Evolutionary conservation across 768 basidiomycete genomes (phyloP).

Genomic region (Phaffia australis): DNA sequence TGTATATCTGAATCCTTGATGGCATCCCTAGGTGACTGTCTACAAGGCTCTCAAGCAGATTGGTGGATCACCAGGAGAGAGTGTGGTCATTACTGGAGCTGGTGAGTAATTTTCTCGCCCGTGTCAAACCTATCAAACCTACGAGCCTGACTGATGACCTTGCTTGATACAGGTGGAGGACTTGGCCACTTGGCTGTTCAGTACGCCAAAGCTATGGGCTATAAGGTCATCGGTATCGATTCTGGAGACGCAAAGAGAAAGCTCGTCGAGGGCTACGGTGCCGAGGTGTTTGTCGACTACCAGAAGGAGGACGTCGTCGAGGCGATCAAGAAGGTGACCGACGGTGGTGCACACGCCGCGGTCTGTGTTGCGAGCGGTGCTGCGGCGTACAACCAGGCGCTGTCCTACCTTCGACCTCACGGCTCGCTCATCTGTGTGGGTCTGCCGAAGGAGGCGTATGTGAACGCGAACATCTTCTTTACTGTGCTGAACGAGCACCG

Average conservation of each 20-base stretch:
- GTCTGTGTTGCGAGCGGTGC: constrained; percentile 39
- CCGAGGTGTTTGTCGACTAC: constrained; percentile 64
- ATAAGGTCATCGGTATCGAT: constrained; percentile 62
- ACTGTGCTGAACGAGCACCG: constrained; percentile 38
- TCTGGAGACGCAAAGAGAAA: constrained; percentile 61
- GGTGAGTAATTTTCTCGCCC: constrained; percentile 8
- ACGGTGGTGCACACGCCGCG: constrained; percentile 62
- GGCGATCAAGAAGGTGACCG: constrained; percentile 54
- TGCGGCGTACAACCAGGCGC: constrained; percentile 41
- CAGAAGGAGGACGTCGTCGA: constrained; percentile 53
- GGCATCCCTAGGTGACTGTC: not conserved
- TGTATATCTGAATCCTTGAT: not conserved
- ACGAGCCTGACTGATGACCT: not conserved
- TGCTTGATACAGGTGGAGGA: not conserved
- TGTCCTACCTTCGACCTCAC: constrained; percentile 61
- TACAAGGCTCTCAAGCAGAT: not conserved
- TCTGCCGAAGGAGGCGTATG: constrained; percentile 17
- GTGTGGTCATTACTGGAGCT: constrained; percentile 17
- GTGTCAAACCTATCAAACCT: not conserved
- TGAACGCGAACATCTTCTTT: constrained; percentile 30
- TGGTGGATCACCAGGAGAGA: constrained; percentile 2
- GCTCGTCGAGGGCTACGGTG: constrained; percentile 53
- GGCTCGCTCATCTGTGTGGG: constrained; percentile 43
- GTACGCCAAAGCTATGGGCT: constrained; percentile 64
- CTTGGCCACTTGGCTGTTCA: constrained; percentile 45